Base-by-base conservation (phyloP, 495 filamentous ascomycete species). In the Talaromyces ruber region DNA sequence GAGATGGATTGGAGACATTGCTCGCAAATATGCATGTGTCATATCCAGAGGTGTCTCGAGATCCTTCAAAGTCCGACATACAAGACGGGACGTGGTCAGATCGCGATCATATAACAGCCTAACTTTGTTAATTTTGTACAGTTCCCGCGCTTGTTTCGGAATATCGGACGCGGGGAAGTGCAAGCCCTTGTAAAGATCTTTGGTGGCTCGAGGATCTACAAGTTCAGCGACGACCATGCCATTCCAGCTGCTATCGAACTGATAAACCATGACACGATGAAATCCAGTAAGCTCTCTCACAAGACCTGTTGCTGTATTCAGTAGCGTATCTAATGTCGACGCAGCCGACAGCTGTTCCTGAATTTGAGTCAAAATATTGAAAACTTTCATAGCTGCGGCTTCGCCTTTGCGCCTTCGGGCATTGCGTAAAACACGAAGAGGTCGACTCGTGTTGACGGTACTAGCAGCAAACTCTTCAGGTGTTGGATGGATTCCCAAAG, bases 161-260 rank as follows among this genome's bases (percentile, higher is more conserved):
- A 97, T 97, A 70, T 97, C 93, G 7, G 91, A 88, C 7, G 92
- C 92, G 0, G 93, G 93, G 64, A 98, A 97, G 72, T 95, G 86
- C 18, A 97, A 79, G 7, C 91, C 92, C 68, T 93, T 91, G 76
- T 91, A 97, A 0, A 96, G 79, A 70, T 96, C 91, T 60, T 88
- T 88, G 0, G 91, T 92, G n/a, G 84, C 83, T 29, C 82, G 72
- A 3, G 88, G 86, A 67, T 98, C 90, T 22, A 96, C 87, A 12
- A 97, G 71, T 68, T 97, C 93, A 0, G 91, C 89, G 37, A 97
- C 92, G 2, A 96, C 92, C 51, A 84, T 83, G 63, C 30, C 72
- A 65, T 14, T 64, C 66, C 22, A 79, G 59, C 55, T 77, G 50
- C 84, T 79, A 70, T 98, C 93, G 64, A 97, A 98, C 67, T 95